A percentile compares a stretch with the other conserved stretches of the same genome.
These are phyloP conservation scores for Backusella circina DNA, from an alignment of 192 early-diverging fungal genomes.

Conservation along the genomic window DNA sequence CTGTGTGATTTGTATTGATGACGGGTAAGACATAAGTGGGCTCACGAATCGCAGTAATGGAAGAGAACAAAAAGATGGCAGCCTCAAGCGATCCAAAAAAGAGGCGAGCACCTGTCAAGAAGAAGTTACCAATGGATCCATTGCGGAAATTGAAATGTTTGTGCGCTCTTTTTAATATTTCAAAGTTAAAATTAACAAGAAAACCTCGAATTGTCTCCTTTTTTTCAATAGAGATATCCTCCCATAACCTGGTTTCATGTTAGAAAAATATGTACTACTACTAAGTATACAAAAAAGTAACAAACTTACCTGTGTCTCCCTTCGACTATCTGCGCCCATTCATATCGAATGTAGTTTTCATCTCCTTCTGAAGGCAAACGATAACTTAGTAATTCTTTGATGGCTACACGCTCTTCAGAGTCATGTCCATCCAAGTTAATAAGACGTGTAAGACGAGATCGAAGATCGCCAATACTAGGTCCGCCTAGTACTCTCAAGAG, in stretches of 20 bases:
- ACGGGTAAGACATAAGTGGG: conserved; percentile 66
- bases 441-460: conserved; percentile 61
- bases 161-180: conserved; percentile 59
- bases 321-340: conserved; percentile 73
- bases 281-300: neutral
- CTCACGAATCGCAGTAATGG: conserved; percentile 63
- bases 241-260: conserved; percentile 38
- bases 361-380: conserved; percentile 57
- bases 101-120: conserved; percentile 70
- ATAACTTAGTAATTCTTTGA: conserved; percentile 67
- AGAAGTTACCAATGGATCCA: conserved; percentile 77
- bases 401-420: conserved; percentile 55
- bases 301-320: conserved; percentile 58
- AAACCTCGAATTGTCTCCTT: conserved; percentile 73
- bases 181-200: conserved; percentile 62
- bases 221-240: conserved; percentile 48
- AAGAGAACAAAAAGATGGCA: conserved; percentile 71
- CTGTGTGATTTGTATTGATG: conserved; percentile 59
- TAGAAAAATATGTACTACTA: neutral
- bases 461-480: conserved; percentile 72
- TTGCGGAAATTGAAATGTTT: conserved; percentile 69
- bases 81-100: conserved; percentile 69
- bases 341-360: conserved; percentile 56
- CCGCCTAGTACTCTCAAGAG: conserved; percentile 72
- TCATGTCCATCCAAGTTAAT: conserved; percentile 52